A percentile compares a stretch with the other conserved stretches of the same genome.
Conservation (phyloP, 179 eudicot species). For the Carnegiea gigantea region DNA sequence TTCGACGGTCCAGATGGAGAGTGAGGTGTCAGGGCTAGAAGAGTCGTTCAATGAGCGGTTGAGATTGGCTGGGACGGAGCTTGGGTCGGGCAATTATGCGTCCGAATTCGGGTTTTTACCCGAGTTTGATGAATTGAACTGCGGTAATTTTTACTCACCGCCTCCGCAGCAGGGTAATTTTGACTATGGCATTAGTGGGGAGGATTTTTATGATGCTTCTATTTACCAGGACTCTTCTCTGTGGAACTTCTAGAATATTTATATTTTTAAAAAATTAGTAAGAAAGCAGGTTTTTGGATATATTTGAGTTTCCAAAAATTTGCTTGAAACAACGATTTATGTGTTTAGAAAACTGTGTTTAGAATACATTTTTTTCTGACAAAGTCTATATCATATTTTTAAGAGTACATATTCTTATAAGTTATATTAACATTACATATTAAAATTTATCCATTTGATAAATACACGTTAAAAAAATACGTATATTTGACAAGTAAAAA, state of each 20-base stretch:
- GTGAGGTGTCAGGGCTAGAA: constrained; percentile 32
- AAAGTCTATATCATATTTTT: too few relatives aligned
- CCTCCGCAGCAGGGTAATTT: constrained; percentile 16
- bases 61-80: constrained; percentile 29
- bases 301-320: constrained; percentile 1
- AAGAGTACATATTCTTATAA: too few relatives aligned
- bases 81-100: constrained; percentile 37
- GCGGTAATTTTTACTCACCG: constrained; percentile 29
- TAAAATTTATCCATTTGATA: too few relatives aligned
- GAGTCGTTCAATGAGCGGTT: constrained; percentile 28
- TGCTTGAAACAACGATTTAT: background rate
- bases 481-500: too few relatives aligned
- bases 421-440: too few relatives aligned
- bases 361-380: background rate
- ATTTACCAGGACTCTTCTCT: constrained; percentile 43
- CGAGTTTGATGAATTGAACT: constrained; percentile 47
- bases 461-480: too few relatives aligned
- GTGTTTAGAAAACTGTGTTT: background rate
- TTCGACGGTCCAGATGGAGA: constrained; percentile 23
- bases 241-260: constrained; percentile 47
- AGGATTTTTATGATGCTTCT: constrained; percentile 32
- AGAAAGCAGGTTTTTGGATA: constrained; percentile 7
- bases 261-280: background rate
- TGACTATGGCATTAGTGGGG: constrained; percentile 17
- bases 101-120: constrained; percentile 40